phyloP scores from a whole-genome alignment of 768 basidiomycete species.

The Calocybe indica region DNA sequence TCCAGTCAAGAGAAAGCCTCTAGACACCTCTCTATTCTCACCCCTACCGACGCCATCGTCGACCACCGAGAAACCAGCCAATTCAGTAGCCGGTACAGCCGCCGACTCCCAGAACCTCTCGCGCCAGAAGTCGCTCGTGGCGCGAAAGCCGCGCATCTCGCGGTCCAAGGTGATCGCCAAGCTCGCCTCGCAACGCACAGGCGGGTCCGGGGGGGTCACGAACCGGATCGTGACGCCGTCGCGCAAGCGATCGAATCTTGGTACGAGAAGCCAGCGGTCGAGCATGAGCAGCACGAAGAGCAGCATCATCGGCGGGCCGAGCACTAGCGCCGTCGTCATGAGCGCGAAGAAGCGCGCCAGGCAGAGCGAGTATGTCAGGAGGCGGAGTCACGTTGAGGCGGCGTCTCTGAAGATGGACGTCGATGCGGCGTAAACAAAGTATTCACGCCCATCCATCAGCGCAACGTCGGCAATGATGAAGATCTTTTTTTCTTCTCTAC shows the following conservation, averaged over 20 bases:
- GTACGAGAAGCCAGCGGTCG: constrained; percentile 33
- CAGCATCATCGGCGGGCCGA: constrained; percentile 23
- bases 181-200: constrained; percentile 59
- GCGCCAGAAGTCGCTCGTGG: constrained; percentile 26
- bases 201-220: constrained; percentile 24
- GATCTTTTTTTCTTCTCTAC: no score
- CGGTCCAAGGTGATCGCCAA: constrained; percentile 76
- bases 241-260: constrained; percentile 47
- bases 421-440: no score
- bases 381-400: constrained; percentile 31
- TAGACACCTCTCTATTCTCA: not conserved
- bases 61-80: not conserved
- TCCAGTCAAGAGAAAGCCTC: constrained; percentile 22
- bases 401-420: constrained; percentile 8
- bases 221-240: constrained; percentile 15
- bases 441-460: no score
- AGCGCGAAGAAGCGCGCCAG: constrained; percentile 69
- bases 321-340: constrained; percentile 37
- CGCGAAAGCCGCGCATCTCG: constrained; percentile 73
- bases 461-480: no score
- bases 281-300: constrained; percentile 32
- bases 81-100: not conserved
- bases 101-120: not conserved
- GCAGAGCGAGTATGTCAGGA: constrained; percentile 68
- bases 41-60: not conserved